Base-by-base conservation (phyloP, 768 basidiomycete genomes). In the Kwoniella botswanensis region DNA sequence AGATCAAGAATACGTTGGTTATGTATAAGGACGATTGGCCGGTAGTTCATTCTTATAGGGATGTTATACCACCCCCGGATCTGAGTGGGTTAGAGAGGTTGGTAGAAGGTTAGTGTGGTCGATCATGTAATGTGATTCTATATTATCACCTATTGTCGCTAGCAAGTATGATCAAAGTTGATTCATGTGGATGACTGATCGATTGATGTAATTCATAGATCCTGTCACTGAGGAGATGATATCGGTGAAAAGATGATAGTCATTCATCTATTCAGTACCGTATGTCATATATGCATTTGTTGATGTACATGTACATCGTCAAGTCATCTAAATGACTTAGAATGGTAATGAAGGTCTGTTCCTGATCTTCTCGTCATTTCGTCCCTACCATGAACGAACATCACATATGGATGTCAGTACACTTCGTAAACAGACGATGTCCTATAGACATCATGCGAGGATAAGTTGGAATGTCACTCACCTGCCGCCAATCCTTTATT, bases 401-500 rank as follows among this genome's bases (percentile, higher is more conserved):
- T 13, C 41, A 61, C 46, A 50, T 50, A 17, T 50, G 35, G 7
- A 35, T 35, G 35, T 35, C 35, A 50, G 12, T 10, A 56, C 55
- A 21, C 21, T 53, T 63, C 26, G 41, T 62, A 17, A 62, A 12
- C 6, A 9, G 9, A 10, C 17, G 35, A 35, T 35, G 35, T 35
- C 35, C 7, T 0, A 7, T 43, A 12, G 26, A 35, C 4, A 12
- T 29, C 18, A 29, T 26, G n/a, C 1, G 17, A 35, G 24, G 10
- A 18, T 24, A 11, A 44, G 56, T 21, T 2, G 17, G 10, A 9
- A 21, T 12, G 9, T 24, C 6, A 74, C 81, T 71, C 63, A 82
- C 81, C 74, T 74, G 68, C 62, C 72, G 77, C 81, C 81, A 82
- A 9, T 77, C 75, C 18, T 41, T 66, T 66, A 82, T 76, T 54